Base-by-base conservation (phyloP, 495 filamentous ascomycete species). In the Aspergillus homomorphus region DNA sequence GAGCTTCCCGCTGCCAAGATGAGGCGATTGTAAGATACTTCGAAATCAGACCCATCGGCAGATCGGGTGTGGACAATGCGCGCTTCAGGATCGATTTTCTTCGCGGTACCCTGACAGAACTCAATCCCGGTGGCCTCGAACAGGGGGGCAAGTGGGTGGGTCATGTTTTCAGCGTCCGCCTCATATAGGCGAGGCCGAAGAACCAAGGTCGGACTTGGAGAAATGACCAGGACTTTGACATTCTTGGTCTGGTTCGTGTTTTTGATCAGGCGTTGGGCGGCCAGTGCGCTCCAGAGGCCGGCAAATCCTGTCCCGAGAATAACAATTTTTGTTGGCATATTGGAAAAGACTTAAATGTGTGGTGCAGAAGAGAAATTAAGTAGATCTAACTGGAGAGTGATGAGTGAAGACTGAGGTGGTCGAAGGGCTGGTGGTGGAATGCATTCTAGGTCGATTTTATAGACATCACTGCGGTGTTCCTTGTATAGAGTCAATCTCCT, bases 111-210 rank as follows among this genome's bases (percentile, higher is more conserved):
- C n/a, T 49, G 44, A 24, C 66, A 23, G 48, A 68, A 70, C 9
- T 60, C 22, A 23, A 70, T 59, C 1, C 58, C 66, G 9, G 64
- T 52, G 2, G 54, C 63, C 21, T 62, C 43, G 54, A 72, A 71
- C 19, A 74, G 49, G 14, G 64, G 42, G 5, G 53, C 62, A 9
- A 74, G 57, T 1, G 62, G 53, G 26, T 53, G 57, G 3, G 45
- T 54, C 69, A 71, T 66, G 15, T 21, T 38, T 19, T 58, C 63
- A 9, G 66, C 60, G 33, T 67, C 64, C 54, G 71, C 30, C 45
- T 74, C 71, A 45, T 74, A 74, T 12, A 74, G 69, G 19, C 71
- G 59, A 19, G 69, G 69, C 8, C 69, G 68, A 22, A 71, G 54
- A 28, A 71, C 65, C 21, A 72, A 44, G 15, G 63, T 56, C 1